These are phyloP conservation scores for Diplotaxis tenuifolia DNA, from an alignment of 345 rosid species.

Conservation along the genomic window DNA sequence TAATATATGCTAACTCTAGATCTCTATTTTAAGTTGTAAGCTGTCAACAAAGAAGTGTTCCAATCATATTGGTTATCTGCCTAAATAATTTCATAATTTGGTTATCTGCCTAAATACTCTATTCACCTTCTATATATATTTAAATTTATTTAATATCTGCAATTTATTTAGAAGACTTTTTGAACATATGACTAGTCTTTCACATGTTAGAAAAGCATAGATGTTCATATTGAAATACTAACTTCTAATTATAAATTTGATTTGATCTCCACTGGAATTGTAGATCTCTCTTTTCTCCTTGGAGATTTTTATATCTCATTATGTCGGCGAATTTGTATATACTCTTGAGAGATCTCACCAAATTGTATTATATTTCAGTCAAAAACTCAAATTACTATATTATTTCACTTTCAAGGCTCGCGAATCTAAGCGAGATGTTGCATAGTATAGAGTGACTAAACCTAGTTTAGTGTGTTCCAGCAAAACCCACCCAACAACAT, in stretches of 20 bases:
- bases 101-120: neutral
- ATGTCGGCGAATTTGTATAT: slow-evolving; percentile 1
- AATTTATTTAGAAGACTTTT: neutral
- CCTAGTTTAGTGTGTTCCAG: slow-evolving; percentile 24
- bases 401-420: slow-evolving; percentile 13
- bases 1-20: neutral
- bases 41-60: neutral
- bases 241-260: slow-evolving; percentile 1
- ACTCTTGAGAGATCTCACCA: neutral
- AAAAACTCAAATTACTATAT: neutral
- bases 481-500: neutral
- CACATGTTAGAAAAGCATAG: neutral
- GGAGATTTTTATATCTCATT: neutral
- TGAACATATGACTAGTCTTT: neutral
- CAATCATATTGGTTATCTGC: neutral
- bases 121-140: neutral
- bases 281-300: neutral
- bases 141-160: neutral
- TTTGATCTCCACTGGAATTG: neutral
- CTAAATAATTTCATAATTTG: neutral
- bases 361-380: neutral
- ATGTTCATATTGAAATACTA: neutral
- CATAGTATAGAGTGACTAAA: slow-evolving; percentile 15
- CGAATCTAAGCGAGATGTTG: slow-evolving; percentile 27
- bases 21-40: neutral